Percentiles rank a stretch among this genome's conserved stretches.
phyloP scores from a whole-genome alignment of 805 yeast genomes.

The Candida sonorensis region DNA sequence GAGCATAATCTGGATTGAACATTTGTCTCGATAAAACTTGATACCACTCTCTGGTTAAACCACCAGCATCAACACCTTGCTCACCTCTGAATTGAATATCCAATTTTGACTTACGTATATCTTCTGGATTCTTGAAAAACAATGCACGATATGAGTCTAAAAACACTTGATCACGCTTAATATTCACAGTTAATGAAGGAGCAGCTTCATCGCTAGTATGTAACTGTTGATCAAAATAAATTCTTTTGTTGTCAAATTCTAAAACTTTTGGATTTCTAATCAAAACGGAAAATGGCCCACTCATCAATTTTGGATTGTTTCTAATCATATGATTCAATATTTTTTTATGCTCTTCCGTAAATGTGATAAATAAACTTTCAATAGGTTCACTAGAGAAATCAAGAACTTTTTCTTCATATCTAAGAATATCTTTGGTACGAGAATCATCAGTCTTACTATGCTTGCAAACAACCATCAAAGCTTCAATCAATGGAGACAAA shows the following conservation, averaged over 20 bases:
- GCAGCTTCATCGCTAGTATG: slow-evolving; percentile 40
- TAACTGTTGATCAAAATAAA: slow-evolving; percentile 71
- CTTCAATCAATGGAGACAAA: slow-evolving; percentile 79
- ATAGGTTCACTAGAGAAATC: slow-evolving; percentile 72
- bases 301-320: slow-evolving; percentile 84
- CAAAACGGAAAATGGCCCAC: slow-evolving; percentile 89
- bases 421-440: slow-evolving; percentile 46
- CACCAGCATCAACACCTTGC: slow-evolving; percentile 97
- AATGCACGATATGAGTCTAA: slow-evolving; percentile 81
- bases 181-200: slow-evolving; percentile 52
- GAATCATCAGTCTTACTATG: slow-evolving; percentile 61
- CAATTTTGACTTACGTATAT: slow-evolving; percentile 63
- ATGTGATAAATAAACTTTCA: slow-evolving; percentile 72
- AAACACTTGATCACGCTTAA: slow-evolving; percentile 86
- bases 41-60: slow-evolving; percentile 96
- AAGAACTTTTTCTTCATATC: slow-evolving; percentile 54
- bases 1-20: slow-evolving; percentile 92
- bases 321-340: slow-evolving; percentile 88
- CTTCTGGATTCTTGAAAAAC: slow-evolving; percentile 71
- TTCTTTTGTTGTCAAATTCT: slow-evolving; percentile 91
- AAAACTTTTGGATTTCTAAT: slow-evolving; percentile 83
- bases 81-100: slow-evolving; percentile 88
- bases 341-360: slow-evolving; percentile 84
- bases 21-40: slow-evolving; percentile 90
- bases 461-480: slow-evolving; percentile 94